Conservation (phyloP, 2,329 filamentous ascomycete species). For the Hypoxylon sp. region DNA sequence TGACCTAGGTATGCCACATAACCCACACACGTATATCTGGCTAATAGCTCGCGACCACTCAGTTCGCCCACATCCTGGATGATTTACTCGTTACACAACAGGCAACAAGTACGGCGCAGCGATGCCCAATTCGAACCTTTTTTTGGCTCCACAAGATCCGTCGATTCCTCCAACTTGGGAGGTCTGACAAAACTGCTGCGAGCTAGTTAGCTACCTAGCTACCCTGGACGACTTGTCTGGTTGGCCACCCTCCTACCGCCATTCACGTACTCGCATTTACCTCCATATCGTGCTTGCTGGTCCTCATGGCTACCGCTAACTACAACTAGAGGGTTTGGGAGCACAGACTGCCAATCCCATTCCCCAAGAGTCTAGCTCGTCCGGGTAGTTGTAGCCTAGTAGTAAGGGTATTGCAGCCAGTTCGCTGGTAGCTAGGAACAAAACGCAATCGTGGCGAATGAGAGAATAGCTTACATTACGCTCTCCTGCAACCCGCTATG, state of each 20-base stretch:
- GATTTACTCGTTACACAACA: constrained; percentile 42
- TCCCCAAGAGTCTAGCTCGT: constrained; percentile 35
- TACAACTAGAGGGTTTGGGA: constrained; percentile 23
- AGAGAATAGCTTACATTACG: constrained; percentile 25
- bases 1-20: constrained; percentile 46
- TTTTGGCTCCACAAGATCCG: constrained; percentile 43
- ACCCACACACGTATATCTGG: constrained; percentile 43
- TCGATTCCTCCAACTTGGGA: constrained; percentile 39
- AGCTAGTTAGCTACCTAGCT: constrained; percentile 32
- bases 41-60: constrained; percentile 40
- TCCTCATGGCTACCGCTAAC: constrained; percentile 2
- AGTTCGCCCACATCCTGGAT: constrained; percentile 38
- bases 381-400: constrained; percentile 23
- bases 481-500: constrained; percentile 43
- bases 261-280: constrained; percentile 27
- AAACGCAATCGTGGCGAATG: constrained; percentile 38
- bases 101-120: constrained; percentile 38
- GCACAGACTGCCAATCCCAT: constrained; percentile 42
- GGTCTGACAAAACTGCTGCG: constrained; percentile 27
- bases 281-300: constrained; percentile 22
- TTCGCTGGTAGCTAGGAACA: constrained; percentile 44
- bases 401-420: constrained; percentile 35
- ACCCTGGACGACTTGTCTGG: constrained; percentile 20
- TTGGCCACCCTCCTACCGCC: constrained; percentile 30
- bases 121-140: constrained; percentile 40